These are phyloP conservation scores for Amaranthus tricolor DNA, from an alignment of 179 eudicot species.

Conservation along the genomic window DNA sequence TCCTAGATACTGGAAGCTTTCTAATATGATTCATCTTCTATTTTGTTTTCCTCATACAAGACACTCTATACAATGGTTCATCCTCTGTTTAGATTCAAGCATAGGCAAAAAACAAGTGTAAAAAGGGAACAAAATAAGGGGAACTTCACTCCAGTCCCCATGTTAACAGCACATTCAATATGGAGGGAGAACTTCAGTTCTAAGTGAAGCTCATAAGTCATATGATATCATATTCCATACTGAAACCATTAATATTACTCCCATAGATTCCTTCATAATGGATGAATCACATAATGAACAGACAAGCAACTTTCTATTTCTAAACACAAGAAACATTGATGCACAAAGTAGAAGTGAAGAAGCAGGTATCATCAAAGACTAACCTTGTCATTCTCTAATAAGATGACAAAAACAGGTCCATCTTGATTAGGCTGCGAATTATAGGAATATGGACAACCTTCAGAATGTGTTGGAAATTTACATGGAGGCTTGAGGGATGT, in stretches of 20 bases:
- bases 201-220: neutral
- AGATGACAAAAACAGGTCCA: constrained; percentile 83
- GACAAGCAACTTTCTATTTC: constrained; percentile 2
- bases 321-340: neutral
- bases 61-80: neutral
- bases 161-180: neutral
- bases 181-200: neutral
- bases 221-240: neutral
- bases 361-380: neutral
- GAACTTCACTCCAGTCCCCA: neutral
- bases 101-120: neutral
- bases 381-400: constrained; percentile 92
- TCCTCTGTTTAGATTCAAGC: neutral
- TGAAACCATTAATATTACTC: neutral
- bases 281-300: neutral
- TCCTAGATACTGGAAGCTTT: neutral
- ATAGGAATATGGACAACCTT: constrained; percentile 66
- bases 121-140: neutral
- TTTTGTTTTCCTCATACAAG: neutral
- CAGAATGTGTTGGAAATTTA: constrained; percentile 75
- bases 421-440: constrained; percentile 52
- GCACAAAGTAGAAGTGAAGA: neutral
- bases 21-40: neutral
- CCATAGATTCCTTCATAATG: neutral
- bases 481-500: constrained; percentile 61